Evolutionary conservation across 306 rosid genomes (phyloP), one percentile per base, ranked within the genome.

Genomic region (Pterocarpus santalinus): DNA sequence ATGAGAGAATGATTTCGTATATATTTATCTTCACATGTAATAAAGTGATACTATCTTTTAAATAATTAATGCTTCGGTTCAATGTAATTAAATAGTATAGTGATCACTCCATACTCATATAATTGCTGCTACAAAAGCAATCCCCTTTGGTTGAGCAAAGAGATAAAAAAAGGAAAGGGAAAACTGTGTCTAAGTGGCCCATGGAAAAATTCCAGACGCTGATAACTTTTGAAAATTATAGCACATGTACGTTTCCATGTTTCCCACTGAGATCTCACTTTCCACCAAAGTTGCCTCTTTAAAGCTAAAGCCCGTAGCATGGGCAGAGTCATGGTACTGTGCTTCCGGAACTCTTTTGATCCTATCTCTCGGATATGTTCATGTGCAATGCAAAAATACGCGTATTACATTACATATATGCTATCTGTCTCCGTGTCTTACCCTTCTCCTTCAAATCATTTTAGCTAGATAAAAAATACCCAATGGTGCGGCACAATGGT

Each of bases 181-280:
- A 53, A 72, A 49, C 41, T 56, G 57, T 55, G 71, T 12, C 28
- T 5, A 55, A 51, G 72, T 81, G 88, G 83, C 73, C 83, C 85
- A 72, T 71, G 63, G 4, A 80, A 70, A 47, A 34, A 41, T 35
- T 76, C 0, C 30, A 58, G 81, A 77, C 3, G 39, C 4, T 39
- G 77, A 73, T 72, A 12, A 78, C 65, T 79, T 81, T 82, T 67
- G 80, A 72, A 82, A 83, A 80, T 80, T 55, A 76, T 65, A 39
- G 64, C 76, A 79, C 72, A 44, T 57, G 83, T 83, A 80, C 81
- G 72, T 34, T 70, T 76, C 72, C 81, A 38, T 86, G 89, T 83
- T 80, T 80, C 83, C 89, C 89, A 86, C 89, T 86, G n/a, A 76
- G 78, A 69, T 80, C 65, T 80, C 17, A 53, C 83, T 80, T 72